A percentile compares a stretch with the other conserved stretches of the same genome.
These are phyloP conservation scores for Fusarium lateritium DNA, from an alignment of 2,329 filamentous ascomycete species.

Conservation along the genomic window DNA sequence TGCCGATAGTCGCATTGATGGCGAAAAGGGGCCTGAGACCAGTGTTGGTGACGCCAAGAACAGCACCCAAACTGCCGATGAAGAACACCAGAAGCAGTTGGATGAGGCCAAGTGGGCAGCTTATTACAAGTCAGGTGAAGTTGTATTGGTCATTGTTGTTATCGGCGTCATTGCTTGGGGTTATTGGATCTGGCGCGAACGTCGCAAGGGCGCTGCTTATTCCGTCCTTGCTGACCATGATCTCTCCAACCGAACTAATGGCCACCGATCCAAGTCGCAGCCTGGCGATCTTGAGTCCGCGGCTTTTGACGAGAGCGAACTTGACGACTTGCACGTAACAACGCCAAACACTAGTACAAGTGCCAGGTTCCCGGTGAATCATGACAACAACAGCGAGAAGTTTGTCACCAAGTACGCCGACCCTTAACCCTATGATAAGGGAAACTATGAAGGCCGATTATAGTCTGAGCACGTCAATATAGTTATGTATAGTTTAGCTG, in stretches of 20 bases:
- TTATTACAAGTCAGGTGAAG: conserved; percentile 89
- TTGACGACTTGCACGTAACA: conserved; percentile 71
- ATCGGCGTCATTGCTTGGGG: conserved; percentile 82
- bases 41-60: conserved; percentile 80
- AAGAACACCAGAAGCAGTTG: conserved; percentile 74
- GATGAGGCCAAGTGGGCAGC: conserved; percentile 89
- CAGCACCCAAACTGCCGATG: conserved; percentile 68
- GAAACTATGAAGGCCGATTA: neutral
- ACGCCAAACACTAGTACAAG: conserved; percentile 61
- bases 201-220: conserved; percentile 70
- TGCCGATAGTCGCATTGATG: conserved; percentile 85
- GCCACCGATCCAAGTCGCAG: conserved; percentile 63
- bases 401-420: conserved; percentile 43
- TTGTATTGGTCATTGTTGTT: conserved; percentile 85
- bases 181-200: conserved; percentile 77
- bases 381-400: conserved; percentile 62
- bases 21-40: conserved; percentile 84
- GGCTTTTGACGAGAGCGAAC: conserved; percentile 76
- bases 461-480: neutral
- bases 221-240: conserved; percentile 62
- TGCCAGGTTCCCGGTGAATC: conserved; percentile 70
- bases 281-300: conserved; percentile 72
- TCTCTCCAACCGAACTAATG: conserved; percentile 58
- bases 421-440: conserved; percentile 4
- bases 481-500: conserved; percentile 26